These are phyloP conservation scores for Colletotrichum abscissum DNA, from an alignment of 2,329 filamentous ascomycete species.

Conservation along the genomic window DNA sequence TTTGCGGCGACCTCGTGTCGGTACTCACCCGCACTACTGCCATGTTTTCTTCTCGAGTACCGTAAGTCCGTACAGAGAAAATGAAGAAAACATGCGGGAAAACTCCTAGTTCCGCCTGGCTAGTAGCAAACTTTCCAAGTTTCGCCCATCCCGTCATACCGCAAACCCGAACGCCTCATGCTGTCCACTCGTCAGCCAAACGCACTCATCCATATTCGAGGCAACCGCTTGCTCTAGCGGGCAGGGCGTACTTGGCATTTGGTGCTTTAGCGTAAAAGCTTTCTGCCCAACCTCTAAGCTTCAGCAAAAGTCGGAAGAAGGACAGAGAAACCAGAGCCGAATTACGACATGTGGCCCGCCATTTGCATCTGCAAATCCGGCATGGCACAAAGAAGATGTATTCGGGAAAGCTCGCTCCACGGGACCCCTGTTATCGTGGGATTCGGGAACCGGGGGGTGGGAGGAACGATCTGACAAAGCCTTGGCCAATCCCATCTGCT, in stretches of 20 bases:
- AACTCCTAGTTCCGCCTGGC: background rate
- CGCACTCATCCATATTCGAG: background rate
- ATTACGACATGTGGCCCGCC: slow-evolving; percentile 12
- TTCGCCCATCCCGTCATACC: slow-evolving; percentile 11
- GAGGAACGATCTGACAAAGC: background rate
- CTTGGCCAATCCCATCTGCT: background rate
- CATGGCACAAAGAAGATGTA: background rate
- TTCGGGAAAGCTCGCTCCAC: background rate
- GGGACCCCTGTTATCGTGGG: background rate
- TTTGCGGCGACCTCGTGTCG: slow-evolving; percentile 21
- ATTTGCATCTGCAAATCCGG: slow-evolving; percentile 1
- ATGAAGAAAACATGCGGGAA: background rate
- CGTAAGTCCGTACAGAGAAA: too few relatives aligned
- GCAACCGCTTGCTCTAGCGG: slow-evolving; percentile 6
- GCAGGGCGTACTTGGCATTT: background rate
- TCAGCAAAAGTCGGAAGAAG: background rate
- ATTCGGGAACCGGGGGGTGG: background rate
- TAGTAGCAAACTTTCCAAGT: slow-evolving; percentile 11
- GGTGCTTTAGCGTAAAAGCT: background rate
- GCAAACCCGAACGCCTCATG: background rate
- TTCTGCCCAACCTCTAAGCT: too few relatives aligned
- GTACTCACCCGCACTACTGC: slow-evolving; percentile 12
- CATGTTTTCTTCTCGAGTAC: background rate
- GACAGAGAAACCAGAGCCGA: background rate
- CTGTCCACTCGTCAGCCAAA: slow-evolving; percentile 5